Percentiles rank a stretch among this genome's conserved stretches.
Evolutionary conservation across 2,329 filamentous ascomycete species (phyloP).

Genomic region (Periglandula ipomoeae): DNA sequence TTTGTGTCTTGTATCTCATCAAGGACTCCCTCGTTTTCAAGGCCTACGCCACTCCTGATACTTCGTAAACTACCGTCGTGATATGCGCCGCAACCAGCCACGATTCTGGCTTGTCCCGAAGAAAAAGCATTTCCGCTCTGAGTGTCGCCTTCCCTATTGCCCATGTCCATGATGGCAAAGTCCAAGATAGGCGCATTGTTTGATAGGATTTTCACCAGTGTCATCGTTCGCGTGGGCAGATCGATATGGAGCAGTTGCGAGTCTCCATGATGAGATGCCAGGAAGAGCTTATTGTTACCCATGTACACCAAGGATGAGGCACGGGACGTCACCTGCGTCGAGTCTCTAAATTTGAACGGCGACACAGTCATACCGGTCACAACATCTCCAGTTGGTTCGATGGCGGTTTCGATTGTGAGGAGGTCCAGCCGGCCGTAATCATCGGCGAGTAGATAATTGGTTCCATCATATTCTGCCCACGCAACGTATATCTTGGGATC

Average conservation of each 20-base stretch:
- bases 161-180: conserved; percentile 94
- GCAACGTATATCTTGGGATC: conserved; percentile 83
- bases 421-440: conserved; percentile 82
- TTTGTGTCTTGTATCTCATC: conserved; percentile 68
- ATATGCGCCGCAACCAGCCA: conserved; percentile 86
- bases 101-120: conserved; percentile 86
- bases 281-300: conserved; percentile 62
- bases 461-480: conserved; percentile 77
- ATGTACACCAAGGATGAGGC: conserved; percentile 75
- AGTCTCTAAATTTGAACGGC: conserved; percentile 20
- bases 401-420: conserved; percentile 63
- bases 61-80: conserved; percentile 82
- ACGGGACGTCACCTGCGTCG: conserved; percentile 48
- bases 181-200: conserved; percentile 92
- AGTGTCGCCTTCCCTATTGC: conserved; percentile 68
- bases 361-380: conserved; percentile 67
- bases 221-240: conserved; percentile 34
- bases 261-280: conserved; percentile 89
- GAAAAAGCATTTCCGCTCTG: conserved; percentile 80
- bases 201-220: conserved; percentile 56
- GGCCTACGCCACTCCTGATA: conserved; percentile 84
- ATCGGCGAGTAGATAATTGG: conserved; percentile 80
- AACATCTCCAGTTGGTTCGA: conserved; percentile 54
- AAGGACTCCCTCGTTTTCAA: conserved; percentile 78
- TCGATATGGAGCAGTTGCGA: conserved; percentile 68